Conservation (phyloP, 73 alveolate species). For the Symbiodinium pilosum region DNA sequence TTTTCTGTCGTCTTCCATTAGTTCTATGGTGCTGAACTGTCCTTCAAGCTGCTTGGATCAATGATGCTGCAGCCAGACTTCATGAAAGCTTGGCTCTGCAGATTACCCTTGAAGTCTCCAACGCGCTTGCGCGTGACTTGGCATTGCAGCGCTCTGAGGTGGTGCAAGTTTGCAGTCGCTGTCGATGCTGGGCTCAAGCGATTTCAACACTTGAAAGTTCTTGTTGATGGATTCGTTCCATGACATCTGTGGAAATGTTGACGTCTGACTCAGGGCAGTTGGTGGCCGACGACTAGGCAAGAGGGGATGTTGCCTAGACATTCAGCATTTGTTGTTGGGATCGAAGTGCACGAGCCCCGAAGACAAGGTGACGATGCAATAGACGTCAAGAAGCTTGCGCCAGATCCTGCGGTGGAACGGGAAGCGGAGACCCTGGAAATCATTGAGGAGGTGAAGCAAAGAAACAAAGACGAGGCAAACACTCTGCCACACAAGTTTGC, state of each 20-base stretch:
- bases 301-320: not conserved
- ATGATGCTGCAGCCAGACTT: too few species aligned
- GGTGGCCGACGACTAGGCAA: not conserved
- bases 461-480: not conserved
- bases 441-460: not conserved
- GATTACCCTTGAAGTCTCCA: too few species aligned
- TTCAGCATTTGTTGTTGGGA: too few species aligned
- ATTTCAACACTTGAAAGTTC: too few species aligned
- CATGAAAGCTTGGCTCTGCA: too few species aligned
- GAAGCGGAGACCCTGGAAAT: conserved; percentile 4
- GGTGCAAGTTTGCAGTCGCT: not conserved
- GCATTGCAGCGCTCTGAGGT: too few species aligned
- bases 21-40: conserved; percentile 43
- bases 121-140: too few species aligned
- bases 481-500: too few species aligned
- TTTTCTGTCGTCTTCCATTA: conserved; percentile 35
- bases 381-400: not conserved
- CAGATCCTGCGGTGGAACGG: not conserved
- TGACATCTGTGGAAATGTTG: not conserved
- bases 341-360: too few species aligned
- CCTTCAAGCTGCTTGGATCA: not conserved
- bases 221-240: not conserved
- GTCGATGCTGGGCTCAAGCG: too few species aligned
- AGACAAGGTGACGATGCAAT: too few species aligned
- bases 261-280: not conserved